Evolutionary conservation across 306 rosid genomes (phyloP).

Genomic region (Cercis canadensis): DNA sequence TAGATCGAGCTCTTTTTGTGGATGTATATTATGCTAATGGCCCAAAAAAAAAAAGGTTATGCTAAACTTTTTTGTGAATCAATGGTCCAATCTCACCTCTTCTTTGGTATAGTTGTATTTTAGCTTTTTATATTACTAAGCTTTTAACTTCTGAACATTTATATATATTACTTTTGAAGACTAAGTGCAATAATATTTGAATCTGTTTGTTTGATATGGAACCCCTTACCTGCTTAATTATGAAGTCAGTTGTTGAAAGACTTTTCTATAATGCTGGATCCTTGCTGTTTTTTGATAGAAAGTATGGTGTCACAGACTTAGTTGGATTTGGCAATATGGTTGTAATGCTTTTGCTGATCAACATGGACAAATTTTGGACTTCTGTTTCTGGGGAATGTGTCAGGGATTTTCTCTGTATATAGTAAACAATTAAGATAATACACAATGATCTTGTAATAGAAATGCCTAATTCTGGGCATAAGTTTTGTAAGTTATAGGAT

Average conservation of each 20-base stretch:
- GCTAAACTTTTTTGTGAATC: no score
- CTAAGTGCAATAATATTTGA: background rate
- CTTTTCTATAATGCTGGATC: no score
- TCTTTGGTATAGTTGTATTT: no score
- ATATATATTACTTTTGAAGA: constrained; percentile 2
- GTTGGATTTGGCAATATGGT: no score
- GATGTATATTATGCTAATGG: background rate
- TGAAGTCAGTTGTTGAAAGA: no score
- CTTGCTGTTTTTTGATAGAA: no score
- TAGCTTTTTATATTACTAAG: background rate
- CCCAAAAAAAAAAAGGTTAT: no score
- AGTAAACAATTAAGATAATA: background rate
- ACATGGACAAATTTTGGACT: background rate
- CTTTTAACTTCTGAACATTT: constrained; percentile 8
- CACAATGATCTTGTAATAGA: background rate
- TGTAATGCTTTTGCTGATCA: background rate
- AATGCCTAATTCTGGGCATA: background rate
- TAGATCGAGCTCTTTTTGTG: constrained; percentile 10
- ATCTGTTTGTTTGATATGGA: constrained; percentile 3
- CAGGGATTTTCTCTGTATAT: no score
- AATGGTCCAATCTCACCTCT: no score
- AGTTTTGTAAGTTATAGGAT: background rate
- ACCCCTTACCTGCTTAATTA: background rate
- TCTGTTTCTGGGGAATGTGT: background rate
- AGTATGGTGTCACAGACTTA: no score